phyloP scores from a whole-genome alignment of 78 protist genomes.

The Mastigamoeba balamuthi region DNA sequence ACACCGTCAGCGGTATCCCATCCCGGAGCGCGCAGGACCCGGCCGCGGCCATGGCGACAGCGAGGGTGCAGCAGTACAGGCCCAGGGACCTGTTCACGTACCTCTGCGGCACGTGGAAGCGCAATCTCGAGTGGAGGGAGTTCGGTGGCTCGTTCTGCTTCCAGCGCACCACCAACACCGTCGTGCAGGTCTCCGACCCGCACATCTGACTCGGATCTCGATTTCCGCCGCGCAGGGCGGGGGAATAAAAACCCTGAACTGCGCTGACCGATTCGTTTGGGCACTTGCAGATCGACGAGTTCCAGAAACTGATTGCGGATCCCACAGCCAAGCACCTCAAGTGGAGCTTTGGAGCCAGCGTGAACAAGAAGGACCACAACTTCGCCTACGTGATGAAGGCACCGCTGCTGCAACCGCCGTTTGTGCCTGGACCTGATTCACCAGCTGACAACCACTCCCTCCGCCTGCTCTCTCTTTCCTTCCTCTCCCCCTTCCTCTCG shows the following conservation, averaged over 20 bases:
- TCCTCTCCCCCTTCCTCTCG: too few species aligned
- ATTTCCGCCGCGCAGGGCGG: too few species aligned
- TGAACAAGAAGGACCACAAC: constrained; percentile 21
- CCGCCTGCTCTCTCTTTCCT: not conserved
- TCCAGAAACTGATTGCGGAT: constrained; percentile 5
- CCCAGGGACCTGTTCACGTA: constrained; percentile 32
- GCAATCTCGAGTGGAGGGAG: constrained; percentile 52
- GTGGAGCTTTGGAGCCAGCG: constrained; percentile 50
- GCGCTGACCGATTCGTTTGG: too few species aligned
- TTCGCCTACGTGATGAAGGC: constrained; percentile 49
- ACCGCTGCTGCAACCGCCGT: not conserved
- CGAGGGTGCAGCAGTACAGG: too few species aligned
- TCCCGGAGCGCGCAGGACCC: too few species aligned
- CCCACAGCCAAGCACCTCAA: constrained; percentile 22
- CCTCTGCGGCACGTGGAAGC: constrained; percentile 42
- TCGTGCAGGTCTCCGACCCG: constrained; percentile 24
- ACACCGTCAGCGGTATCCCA: too few species aligned
- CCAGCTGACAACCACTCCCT: not conserved
- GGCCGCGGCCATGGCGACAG: too few species aligned
- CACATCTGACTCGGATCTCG: too few species aligned
- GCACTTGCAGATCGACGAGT: constrained; percentile 43
- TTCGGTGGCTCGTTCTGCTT: constrained; percentile 32
- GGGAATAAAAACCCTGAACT: too few species aligned
- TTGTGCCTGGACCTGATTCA: not conserved
- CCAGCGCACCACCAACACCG: constrained; percentile 44